phyloP scores from a whole-genome alignment of 768 basidiomycete genomes.

The Lactarius hatsudake region DNA sequence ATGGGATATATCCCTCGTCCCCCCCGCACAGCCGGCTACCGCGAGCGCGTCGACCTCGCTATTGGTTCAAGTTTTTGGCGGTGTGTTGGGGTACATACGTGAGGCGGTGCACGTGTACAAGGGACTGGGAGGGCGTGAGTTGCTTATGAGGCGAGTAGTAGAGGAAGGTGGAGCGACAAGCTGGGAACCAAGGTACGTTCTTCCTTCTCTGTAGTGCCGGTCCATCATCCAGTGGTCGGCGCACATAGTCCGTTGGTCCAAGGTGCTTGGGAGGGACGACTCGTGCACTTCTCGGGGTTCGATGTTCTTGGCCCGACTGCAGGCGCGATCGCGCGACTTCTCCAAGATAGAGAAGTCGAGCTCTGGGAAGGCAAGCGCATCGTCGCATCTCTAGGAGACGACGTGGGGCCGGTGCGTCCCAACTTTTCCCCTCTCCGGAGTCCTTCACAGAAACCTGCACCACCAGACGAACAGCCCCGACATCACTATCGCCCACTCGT shows the following conservation, averaged over 20 bases:
- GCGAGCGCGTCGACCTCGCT: slow-evolving; percentile 61
- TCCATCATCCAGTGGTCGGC: background rate
- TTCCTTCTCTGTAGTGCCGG: background rate
- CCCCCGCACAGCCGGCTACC: slow-evolving; percentile 55
- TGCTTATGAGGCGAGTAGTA: slow-evolving; percentile 60
- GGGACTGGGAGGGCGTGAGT: slow-evolving; percentile 62
- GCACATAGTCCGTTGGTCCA: slow-evolving; percentile 49
- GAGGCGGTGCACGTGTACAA: slow-evolving; percentile 66
- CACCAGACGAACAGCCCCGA: slow-evolving; percentile 33
- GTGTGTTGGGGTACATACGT: slow-evolving; percentile 56
- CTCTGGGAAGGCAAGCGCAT: slow-evolving; percentile 64
- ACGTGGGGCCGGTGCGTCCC: slow-evolving; percentile 40
- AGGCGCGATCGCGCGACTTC: slow-evolving; percentile 55
- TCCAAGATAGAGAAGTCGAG: slow-evolving; percentile 62
- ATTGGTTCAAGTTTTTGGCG: slow-evolving; percentile 52
- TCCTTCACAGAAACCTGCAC: background rate
- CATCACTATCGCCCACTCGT: slow-evolving; percentile 51
- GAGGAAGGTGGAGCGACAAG: slow-evolving; percentile 53
- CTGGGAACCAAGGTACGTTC: slow-evolving; percentile 54
- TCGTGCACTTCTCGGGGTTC: slow-evolving; percentile 58
- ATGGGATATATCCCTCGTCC: slow-evolving; percentile 64
- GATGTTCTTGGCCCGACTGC: slow-evolving; percentile 67
- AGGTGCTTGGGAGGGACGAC: slow-evolving; percentile 53
- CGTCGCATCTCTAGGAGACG: slow-evolving; percentile 45
- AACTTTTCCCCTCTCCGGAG: slow-evolving; percentile 26